Conservation (phyloP, 2,329 filamentous ascomycete species). For the Verticillium alfalfae region DNA sequence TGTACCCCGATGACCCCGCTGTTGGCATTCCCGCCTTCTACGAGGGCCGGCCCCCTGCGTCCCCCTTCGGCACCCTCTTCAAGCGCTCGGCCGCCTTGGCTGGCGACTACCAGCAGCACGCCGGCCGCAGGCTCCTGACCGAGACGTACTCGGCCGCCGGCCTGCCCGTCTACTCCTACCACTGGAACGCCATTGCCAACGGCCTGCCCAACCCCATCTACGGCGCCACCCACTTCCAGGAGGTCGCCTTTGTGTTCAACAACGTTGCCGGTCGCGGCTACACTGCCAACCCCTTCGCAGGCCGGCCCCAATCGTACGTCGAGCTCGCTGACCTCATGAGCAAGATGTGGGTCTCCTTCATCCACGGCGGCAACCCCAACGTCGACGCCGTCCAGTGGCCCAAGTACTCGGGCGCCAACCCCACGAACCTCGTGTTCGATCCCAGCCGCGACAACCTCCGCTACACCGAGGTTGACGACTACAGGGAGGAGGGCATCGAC, state of each 20-base stretch:
- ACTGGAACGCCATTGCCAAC: conserved; percentile 31
- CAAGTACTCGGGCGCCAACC: conserved; percentile 29
- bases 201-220: conserved; percentile 8
- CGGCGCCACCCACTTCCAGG: conserved; percentile 21
- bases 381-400: conserved; percentile 30
- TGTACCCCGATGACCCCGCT: conserved; percentile 45
- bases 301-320: conserved; percentile 32
- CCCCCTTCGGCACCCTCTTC: conserved; percentile 37
- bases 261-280: conserved; percentile 46
- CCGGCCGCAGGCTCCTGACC: conserved; percentile 45
- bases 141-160: conserved; percentile 42
- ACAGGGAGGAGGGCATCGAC: conserved; percentile 32
- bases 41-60: conserved; percentile 18
- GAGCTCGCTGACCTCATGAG: conserved; percentile 41
- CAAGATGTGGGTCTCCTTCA: conserved; percentile 46
- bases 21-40: conserved; percentile 41
- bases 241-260: conserved; percentile 37
- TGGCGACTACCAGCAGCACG: conserved; percentile 52
- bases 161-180: conserved; percentile 49
- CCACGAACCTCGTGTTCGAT: conserved; percentile 44
- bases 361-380: conserved; percentile 39
- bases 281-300: conserved; percentile 38
- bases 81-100: conserved; percentile 48
- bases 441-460: conserved; percentile 32
- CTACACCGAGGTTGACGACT: conserved; percentile 38